Base-by-base conservation (phyloP, 306 rosid genomes). In the Rubus parviflorus region DNA sequence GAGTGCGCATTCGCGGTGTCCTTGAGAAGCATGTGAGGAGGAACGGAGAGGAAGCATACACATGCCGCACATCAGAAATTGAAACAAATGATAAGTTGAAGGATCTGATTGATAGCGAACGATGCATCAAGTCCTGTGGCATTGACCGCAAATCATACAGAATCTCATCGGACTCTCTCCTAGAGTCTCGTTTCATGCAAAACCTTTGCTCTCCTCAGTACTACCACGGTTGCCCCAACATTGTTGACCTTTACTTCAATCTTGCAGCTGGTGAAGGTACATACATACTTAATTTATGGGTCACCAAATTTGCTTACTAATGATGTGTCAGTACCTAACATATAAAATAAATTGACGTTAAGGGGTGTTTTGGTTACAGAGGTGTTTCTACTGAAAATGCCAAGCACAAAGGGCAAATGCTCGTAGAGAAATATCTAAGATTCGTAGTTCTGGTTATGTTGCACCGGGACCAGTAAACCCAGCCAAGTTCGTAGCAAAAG, bases 251-350 rank as follows among this genome's bases (percentile, higher is more conserved):
- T 0, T 91, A 86, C 88, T 93, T 89, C 86, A 89, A 91, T 68
- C 93, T 93, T 5, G 97, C 96, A 8, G 97, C 93, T 0, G 97
- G 92, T 8, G 98, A 91, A 91, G 96, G 97, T 90, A 14, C 6
- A 5, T 42, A 42, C 46, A 5, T 42, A 42, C 6, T 4, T 42
- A 48, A 48, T 14, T 11, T 10, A 7, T 5, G 3, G 7, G 48
- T 45, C 48, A 45, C 48, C 48, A 45, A 8, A 45, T 45, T 6
- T 45, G 48, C 48, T 45, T 45, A 1, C 12, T 45, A 45, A 45
- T 45, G 12, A 45, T 8, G 48, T 8, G 48, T 2, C 8, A 7
- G 47, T 30, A 30, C 35, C 47, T 43, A 43, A 41, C 35, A 2
- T 30, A 30, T 30, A 30, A 30, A 30, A 30, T 30, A 30, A 1